Percentiles rank a stretch among this genome's conserved stretches.
Conservation (phyloP, 1,139 yeast genomes). For the Saccharomyces pastorianus region DNA sequence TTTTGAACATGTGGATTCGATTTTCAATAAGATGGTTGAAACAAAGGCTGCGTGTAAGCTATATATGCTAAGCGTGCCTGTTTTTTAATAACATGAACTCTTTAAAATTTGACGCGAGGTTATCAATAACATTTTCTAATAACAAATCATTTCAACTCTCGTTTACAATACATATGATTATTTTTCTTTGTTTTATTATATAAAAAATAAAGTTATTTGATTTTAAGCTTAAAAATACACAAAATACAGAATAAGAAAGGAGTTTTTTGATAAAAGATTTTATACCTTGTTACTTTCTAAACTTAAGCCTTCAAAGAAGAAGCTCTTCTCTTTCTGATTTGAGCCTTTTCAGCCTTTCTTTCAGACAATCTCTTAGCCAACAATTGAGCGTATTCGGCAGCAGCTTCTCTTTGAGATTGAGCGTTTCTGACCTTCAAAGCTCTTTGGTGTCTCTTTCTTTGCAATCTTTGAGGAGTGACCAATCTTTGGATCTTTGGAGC, state of each 20-base stretch:
- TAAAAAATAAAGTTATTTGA: not conserved
- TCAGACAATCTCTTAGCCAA: conserved; percentile 97
- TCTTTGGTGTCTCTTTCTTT: conserved; percentile 97
- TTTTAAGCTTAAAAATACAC: not conserved
- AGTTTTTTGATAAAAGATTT: not conserved
- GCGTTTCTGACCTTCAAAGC: conserved; percentile 93
- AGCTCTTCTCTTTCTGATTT: conserved; percentile 98
- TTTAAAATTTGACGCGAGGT: no score
- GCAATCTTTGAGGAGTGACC: conserved; percentile 97
- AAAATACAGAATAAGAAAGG: not conserved
- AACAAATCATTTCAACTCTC: not conserved
- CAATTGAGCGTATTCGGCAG: conserved; percentile 99
- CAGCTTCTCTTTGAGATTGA: conserved; percentile 99
- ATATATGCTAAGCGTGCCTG: no score
- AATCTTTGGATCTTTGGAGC: conserved; percentile 99
- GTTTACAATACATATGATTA: not conserved
- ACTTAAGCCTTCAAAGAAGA: conserved; percentile 44
- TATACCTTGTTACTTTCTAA: not conserved
- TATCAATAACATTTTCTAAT: not conserved
- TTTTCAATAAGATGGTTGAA: not conserved
- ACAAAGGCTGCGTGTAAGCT: no score
- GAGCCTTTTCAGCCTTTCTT: conserved; percentile 97
- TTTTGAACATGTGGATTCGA: not conserved
- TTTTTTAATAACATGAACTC: no score
- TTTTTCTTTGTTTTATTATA: not conserved